These are phyloP conservation scores for Phytopythium delawarense DNA, from an alignment of 352 stramenopile genomes.

Conservation along the genomic window DNA sequence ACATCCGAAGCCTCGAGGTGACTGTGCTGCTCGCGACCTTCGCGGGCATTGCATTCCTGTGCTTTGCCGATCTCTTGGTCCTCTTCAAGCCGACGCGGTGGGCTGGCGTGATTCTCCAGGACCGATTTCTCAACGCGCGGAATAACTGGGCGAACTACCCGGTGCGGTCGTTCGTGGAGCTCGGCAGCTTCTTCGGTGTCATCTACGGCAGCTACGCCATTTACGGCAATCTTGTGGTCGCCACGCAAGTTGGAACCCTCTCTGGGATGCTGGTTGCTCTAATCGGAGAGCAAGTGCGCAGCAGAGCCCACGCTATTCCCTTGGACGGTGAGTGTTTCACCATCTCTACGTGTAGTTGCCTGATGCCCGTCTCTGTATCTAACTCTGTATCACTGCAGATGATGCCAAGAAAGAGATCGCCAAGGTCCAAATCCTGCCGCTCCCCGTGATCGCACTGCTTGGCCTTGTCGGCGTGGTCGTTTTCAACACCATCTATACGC, in stretches of 20 bases:
- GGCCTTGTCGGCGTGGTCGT: slow-evolving; percentile 71
- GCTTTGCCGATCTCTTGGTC: slow-evolving; percentile 65
- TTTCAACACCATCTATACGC: slow-evolving; percentile 88
- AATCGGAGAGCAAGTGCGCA: slow-evolving; percentile 73
- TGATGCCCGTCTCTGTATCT: neutral
- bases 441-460: slow-evolving; percentile 79
- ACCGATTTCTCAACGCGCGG: slow-evolving; percentile 69
- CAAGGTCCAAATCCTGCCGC: slow-evolving; percentile 66
- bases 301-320: slow-evolving; percentile 36
- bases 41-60: slow-evolving; percentile 81
- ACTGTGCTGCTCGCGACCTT: slow-evolving; percentile 72
- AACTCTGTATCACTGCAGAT: slow-evolving; percentile 14
- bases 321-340: slow-evolving; percentile 28
- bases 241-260: slow-evolving; percentile 77
- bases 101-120: slow-evolving; percentile 81
- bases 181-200: slow-evolving; percentile 82
- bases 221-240: slow-evolving; percentile 71
- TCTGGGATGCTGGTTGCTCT: slow-evolving; percentile 80
- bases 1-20: slow-evolving; percentile 81
- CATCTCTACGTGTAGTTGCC: neutral
- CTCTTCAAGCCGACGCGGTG: slow-evolving; percentile 55
- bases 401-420: slow-evolving; percentile 37
- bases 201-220: slow-evolving; percentile 88
- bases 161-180: slow-evolving; percentile 80
- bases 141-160: slow-evolving; percentile 74